Evolutionary conservation across 2,329 filamentous ascomycete species (phyloP).

Genomic region (Graphilbum fragrans): DNA sequence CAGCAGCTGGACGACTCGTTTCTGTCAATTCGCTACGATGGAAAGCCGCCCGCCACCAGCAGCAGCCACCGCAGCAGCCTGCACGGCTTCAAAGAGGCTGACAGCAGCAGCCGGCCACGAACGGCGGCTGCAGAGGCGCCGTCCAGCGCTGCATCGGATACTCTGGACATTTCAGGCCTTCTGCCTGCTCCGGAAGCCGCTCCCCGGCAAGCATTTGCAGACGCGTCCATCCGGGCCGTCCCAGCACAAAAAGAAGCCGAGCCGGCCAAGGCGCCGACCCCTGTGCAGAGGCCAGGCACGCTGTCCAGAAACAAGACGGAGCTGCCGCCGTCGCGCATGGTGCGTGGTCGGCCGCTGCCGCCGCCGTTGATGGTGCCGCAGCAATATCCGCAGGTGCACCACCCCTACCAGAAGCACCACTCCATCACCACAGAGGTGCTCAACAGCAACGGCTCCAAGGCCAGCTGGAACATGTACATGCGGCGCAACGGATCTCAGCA

Average conservation of each 20-base stretch:
- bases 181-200: too few species aligned
- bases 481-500: too few species aligned
- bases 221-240: too few species aligned
- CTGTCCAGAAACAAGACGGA: too few species aligned
- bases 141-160: too few species aligned
- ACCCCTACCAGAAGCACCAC: neutral
- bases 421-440: neutral
- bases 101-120: neutral
- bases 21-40: conserved; percentile 2
- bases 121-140: neutral
- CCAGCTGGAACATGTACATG: neutral
- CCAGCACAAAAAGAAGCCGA: too few species aligned
- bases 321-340: neutral
- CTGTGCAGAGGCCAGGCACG: too few species aligned
- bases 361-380: neutral
- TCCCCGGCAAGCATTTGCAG: too few species aligned
- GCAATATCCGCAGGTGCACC: neutral
- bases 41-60: neutral
- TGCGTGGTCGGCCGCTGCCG: neutral
- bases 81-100: too few species aligned
- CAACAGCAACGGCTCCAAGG: neutral
- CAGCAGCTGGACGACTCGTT: conserved; percentile 1
- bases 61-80: neutral
- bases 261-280: too few species aligned
- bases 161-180: too few species aligned